phyloP scores from a whole-genome alignment of 768 basidiomycete species.

The Tylopilus subfusipes region DNA sequence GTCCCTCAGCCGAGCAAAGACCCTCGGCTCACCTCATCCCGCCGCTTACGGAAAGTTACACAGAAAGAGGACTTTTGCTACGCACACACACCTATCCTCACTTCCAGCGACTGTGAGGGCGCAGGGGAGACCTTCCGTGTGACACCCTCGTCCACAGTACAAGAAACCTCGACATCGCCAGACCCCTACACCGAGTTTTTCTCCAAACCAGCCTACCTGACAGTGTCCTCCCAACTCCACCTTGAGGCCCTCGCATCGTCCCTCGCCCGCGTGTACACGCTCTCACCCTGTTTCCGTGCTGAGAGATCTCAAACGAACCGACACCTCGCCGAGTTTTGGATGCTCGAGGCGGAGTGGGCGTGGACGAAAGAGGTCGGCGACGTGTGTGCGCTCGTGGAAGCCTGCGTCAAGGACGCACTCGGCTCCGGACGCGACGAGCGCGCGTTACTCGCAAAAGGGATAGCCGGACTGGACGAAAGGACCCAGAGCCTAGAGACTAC shows the following conservation, averaged over 20 bases:
- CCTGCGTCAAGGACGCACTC: slow-evolving; percentile 43
- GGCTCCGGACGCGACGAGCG: slow-evolving; percentile 31
- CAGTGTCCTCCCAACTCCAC: slow-evolving; percentile 95
- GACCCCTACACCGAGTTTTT: slow-evolving; percentile 57
- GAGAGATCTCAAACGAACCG: slow-evolving; percentile 83
- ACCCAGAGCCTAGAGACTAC: slow-evolving; percentile 36
- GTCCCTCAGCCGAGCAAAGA: slow-evolving; percentile 16
- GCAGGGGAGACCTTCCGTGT: slow-evolving; percentile 90
- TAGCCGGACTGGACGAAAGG: slow-evolving; percentile 34
- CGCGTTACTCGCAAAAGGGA: slow-evolving; percentile 32
- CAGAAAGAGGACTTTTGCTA: slow-evolving; percentile 78
- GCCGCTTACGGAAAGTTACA: slow-evolving; percentile 13
- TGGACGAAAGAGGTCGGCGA: slow-evolving; percentile 47
- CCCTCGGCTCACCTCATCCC: slow-evolving; percentile 1
- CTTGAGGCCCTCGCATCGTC: slow-evolving; percentile 82
- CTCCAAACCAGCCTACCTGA: slow-evolving; percentile 72
- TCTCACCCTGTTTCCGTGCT: slow-evolving; percentile 92
- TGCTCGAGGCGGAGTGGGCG: slow-evolving; percentile 95
- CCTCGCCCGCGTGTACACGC: slow-evolving; percentile 82
- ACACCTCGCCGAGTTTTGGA: slow-evolving; percentile 98
- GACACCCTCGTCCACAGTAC: slow-evolving; percentile 30
- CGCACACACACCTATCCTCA: slow-evolving; percentile 83
- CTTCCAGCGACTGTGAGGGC: slow-evolving; percentile 92
- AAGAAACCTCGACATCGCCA: background rate
- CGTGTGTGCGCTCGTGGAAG: slow-evolving; percentile 57